Evolutionary conservation across 2,329 filamentous ascomycete species (phyloP).

Genomic region (Colletotrichum melonis): DNA sequence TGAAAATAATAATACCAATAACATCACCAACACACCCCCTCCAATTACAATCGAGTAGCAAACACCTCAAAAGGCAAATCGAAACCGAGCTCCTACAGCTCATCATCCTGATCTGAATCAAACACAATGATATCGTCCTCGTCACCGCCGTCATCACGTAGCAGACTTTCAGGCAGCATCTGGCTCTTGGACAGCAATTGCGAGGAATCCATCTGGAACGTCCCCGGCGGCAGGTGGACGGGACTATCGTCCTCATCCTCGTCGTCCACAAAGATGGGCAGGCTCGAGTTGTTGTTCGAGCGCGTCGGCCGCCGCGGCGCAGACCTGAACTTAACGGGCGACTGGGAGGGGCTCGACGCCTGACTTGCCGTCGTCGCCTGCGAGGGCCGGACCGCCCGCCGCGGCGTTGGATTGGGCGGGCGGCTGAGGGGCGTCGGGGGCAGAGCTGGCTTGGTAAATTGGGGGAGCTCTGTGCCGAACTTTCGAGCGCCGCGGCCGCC

Average conservation of each 20-base stretch:
- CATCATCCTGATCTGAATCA: slow-evolving; percentile 35
- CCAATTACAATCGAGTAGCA: background rate
- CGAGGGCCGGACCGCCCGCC: slow-evolving; percentile 31
- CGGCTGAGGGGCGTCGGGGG: slow-evolving; percentile 33
- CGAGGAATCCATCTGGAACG: slow-evolving; percentile 50
- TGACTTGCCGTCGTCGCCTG: slow-evolving; percentile 53
- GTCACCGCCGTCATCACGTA: slow-evolving; percentile 47
- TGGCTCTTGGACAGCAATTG: slow-evolving; percentile 65
- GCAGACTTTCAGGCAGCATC: slow-evolving; percentile 61
- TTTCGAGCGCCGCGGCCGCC: background rate
- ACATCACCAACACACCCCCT: background rate
- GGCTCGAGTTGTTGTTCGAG: slow-evolving; percentile 35
- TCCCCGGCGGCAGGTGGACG: slow-evolving; percentile 31
- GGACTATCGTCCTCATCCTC: slow-evolving; percentile 41
- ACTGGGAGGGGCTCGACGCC: slow-evolving; percentile 44
- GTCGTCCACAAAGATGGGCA: slow-evolving; percentile 35
- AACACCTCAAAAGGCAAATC: no score
- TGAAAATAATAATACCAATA: background rate
- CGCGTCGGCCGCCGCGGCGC: slow-evolving; percentile 39
- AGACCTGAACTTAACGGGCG: slow-evolving; percentile 45
- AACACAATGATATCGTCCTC: slow-evolving; percentile 28
- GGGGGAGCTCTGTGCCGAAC: slow-evolving; percentile 18
- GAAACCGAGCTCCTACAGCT: background rate
- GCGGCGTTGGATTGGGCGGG: slow-evolving; percentile 31
- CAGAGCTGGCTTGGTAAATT: slow-evolving; percentile 25